Percentiles rank a stretch among this genome's conserved stretches.
Evolutionary conservation across 1,139 yeast genomes (phyloP).

Genomic region (Ashbya aceris): DNA sequence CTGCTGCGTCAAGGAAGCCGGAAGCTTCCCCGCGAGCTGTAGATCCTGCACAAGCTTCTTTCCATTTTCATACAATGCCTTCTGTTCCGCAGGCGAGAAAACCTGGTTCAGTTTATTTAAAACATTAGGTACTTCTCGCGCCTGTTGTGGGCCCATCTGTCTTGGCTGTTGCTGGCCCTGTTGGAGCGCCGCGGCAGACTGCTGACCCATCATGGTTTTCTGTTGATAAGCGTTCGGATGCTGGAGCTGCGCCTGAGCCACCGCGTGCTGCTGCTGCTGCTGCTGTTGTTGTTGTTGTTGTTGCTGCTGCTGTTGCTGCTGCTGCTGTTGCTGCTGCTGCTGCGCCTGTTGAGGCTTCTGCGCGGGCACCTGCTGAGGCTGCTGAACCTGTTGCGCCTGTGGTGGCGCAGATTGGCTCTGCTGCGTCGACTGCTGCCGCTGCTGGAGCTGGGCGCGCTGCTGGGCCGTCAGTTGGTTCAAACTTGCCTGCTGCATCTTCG

Average conservation of each 20-base stretch:
- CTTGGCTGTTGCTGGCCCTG: slow-evolving; percentile 8
- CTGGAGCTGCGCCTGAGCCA: slow-evolving; percentile 5
- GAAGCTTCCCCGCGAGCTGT: slow-evolving; percentile 30
- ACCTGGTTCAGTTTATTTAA: slow-evolving; percentile 30
- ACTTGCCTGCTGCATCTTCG: slow-evolving; percentile 24
- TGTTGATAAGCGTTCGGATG: slow-evolving; percentile 7
- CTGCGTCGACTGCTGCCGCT: slow-evolving; percentile 13
- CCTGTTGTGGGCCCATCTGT: slow-evolving; percentile 13
- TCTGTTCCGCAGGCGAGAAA: slow-evolving; percentile 30
- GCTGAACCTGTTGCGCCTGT: slow-evolving; percentile 19
- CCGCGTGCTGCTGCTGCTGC: slow-evolving; percentile 9
- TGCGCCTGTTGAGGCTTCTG: slow-evolving; percentile 14
- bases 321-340: slow-evolving; percentile 9
- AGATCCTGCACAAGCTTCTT: slow-evolving; percentile 30
- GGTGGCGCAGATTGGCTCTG: slow-evolving; percentile 18
- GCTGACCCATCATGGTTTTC: slow-evolving; percentile 16
- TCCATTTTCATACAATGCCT: slow-evolving; percentile 29
- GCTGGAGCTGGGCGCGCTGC: slow-evolving; percentile 8
- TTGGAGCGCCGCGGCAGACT: slow-evolving; percentile 7
- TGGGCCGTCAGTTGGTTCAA: slow-evolving; percentile 13
- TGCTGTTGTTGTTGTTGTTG: slow-evolving; percentile 15
- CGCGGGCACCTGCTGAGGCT: slow-evolving; percentile 11
- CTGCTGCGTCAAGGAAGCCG: slow-evolving; percentile 29
- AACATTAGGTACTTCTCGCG: slow-evolving; percentile 28
- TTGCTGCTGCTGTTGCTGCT: slow-evolving; percentile 13